Base-by-base conservation (phyloP, 2,329 filamentous ascomycete genomes). In the Xylariaceae sp. region DNA sequence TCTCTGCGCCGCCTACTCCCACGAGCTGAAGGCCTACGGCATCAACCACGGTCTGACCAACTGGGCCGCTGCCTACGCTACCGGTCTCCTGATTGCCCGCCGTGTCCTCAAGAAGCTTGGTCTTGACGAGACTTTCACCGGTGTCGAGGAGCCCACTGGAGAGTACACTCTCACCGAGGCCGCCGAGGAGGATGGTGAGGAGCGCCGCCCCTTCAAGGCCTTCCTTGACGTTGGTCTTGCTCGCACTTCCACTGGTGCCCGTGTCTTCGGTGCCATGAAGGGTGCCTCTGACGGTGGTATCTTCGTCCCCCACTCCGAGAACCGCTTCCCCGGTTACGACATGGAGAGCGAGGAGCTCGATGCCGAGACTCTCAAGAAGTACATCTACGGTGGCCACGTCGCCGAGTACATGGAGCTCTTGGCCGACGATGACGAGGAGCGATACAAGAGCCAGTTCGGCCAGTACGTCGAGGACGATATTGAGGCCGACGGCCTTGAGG, bases 351-450 rank as follows among this genome's bases (percentile, higher is more conserved):
- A 99, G 88, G 92, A 97, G 85, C 89, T 99, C 70, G 94, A 99
- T 70, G 84, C 91, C 70, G 94, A 99, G 77, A 88, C 85, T 66
- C 89, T 99, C 74, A 91, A 92, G 84, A 95, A 92, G 83, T 99
- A 99, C 88, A 99, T 99, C 84, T 92, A 89, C 77, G 94, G 84
- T 72, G 92, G 94, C 60, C 94, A 99, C 85, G 89, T 99, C 64
- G 92, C 92, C 67, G 94, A 99, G 86, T 99, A 99, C 87, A 99
- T 99, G 94, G 94, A 99, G 87, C 94, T 88, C 56, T 89, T 99
- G 64, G 94, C 94, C 78, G 94, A 99, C 71, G 94, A 99, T 74
- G 94, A 99, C 73, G 94, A 99, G 88, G 94, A 99, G 86, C 92
- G 94, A 74, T 99, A 90, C 89, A 92, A 92, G 84, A 86, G 84